Percentiles rank a stretch among this genome's conserved stretches.
These are phyloP conservation scores for Bimuria novae-zelandiae DNA, from an alignment of 2,329 filamentous ascomycete genomes.

Conservation along the genomic window DNA sequence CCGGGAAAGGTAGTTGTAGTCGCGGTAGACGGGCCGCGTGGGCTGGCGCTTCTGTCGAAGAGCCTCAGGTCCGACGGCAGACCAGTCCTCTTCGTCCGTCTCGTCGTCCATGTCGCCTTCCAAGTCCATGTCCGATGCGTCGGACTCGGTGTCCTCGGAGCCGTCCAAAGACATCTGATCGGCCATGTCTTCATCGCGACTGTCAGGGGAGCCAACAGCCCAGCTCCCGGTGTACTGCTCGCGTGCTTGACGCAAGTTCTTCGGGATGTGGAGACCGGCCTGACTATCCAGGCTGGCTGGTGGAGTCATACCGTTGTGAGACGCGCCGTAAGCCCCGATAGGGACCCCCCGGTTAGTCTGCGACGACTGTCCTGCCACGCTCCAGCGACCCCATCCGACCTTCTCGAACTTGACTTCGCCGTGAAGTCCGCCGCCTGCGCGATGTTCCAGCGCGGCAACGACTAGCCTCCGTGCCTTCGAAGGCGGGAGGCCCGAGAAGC, in stretches of 20 bases:
- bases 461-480: slow-evolving; percentile 89
- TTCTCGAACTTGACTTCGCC: slow-evolving; percentile 88
- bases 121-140: slow-evolving; percentile 71
- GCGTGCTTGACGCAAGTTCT: slow-evolving; percentile 32
- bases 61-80: slow-evolving; percentile 82
- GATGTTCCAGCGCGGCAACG: slow-evolving; percentile 87
- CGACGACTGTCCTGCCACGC: slow-evolving; percentile 59
- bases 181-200: slow-evolving; percentile 67
- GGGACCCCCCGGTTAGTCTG: slow-evolving; percentile 54
- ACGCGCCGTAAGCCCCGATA: slow-evolving; percentile 48
- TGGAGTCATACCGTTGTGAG: slow-evolving; percentile 49
- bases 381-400: slow-evolving; percentile 96
- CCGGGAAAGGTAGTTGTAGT: slow-evolving; percentile 47
- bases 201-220: slow-evolving; percentile 72
- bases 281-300: slow-evolving; percentile 54
- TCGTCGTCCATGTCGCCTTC: slow-evolving; percentile 77
- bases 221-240: slow-evolving; percentile 61
- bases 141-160: slow-evolving; percentile 68
- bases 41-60: slow-evolving; percentile 64
- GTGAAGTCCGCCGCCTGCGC: slow-evolving; percentile 62
- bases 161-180: slow-evolving; percentile 93
- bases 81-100: slow-evolving; percentile 97
- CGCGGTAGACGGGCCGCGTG: slow-evolving; percentile 36
- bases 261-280: slow-evolving; percentile 55
- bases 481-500: slow-evolving; percentile 85